Percentiles rank a stretch among this genome's conserved stretches.
Evolutionary conservation across 495 filamentous ascomycete species (phyloP).

Genomic region (Penicillium herquei): DNA sequence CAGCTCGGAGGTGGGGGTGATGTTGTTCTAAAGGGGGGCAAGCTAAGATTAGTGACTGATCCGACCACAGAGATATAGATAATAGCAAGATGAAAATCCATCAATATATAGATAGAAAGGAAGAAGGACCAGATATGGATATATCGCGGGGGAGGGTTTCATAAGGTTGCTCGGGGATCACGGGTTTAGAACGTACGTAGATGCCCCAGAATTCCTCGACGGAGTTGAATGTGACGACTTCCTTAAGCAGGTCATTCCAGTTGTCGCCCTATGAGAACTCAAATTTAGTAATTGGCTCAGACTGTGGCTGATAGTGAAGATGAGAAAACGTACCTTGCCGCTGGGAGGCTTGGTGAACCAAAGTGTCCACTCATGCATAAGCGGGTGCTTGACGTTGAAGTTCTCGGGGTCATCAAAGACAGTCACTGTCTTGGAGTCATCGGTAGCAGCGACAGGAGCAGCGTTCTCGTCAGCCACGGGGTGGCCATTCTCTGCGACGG

Average conservation of each 20-base stretch:
- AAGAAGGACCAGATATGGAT: neutral
- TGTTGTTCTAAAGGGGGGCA: slow-evolving; percentile 76
- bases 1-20: slow-evolving; percentile 90
- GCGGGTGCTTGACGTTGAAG: slow-evolving; percentile 97
- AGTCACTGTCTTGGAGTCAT: slow-evolving; percentile 56
- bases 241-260: slow-evolving; percentile 97
- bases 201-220: slow-evolving; percentile 99
- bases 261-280: slow-evolving; percentile 72
- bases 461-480: slow-evolving; percentile 44
- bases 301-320: neutral
- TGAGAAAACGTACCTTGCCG: slow-evolving; percentile 69
- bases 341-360: slow-evolving; percentile 99
- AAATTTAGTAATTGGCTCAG: slow-evolving; percentile 16
- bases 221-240: slow-evolving; percentile 96
- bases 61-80: neutral
- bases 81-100: no score
- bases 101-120: neutral
- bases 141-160: neutral
- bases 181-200: slow-evolving; percentile 66
- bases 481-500: slow-evolving; percentile 42
- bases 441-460: slow-evolving; percentile 30
- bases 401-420: slow-evolving; percentile 97
- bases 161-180: neutral
- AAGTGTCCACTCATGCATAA: slow-evolving; percentile 95
- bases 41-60: neutral